Base-by-base conservation (phyloP, 805 yeast genomes). In the Grigorovia jiainica region DNA sequence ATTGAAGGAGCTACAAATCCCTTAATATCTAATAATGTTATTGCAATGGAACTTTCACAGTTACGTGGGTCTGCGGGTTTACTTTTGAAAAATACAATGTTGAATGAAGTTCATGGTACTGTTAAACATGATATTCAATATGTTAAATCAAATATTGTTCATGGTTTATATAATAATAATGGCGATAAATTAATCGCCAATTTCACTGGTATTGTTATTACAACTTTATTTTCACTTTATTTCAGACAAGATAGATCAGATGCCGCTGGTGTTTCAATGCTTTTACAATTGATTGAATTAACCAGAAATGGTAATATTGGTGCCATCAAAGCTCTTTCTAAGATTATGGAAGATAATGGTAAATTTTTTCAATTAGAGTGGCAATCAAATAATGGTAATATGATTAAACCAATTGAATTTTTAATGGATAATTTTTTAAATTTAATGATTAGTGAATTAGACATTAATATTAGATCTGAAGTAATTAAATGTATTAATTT, bases 301-400 rank as follows among this genome's bases (percentile, higher is more conserved):
- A 73, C 83, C 5, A 59, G 70, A 42, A 60, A 64, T 7, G 71
- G 69, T 10, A 69, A 75, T 23, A 53, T 57, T n/a, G 55, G 66
- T 0, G 53, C 60, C 32, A 75, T 86, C 61, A 72, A 82, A 48
- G 89, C 97, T 0, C 67, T 92, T 46, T 71, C 82, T 31, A 87
- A 89, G 60, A 82, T 92, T 39, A 86, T 95, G 67, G 98, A 92
- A 59, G 98, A 92, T 63, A 77, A 85, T 21, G 77, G 79, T 7
- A 66, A 67, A 36, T 63, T 73, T 30, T 71, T 92, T 44, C 87
- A 85, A 55, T 61, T 70, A 39, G 82, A 78, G 44, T 75, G 76
- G 61, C 68, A 73, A 42, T 73, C 75, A 43, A 13, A 19, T 5
- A 32, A 43, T 17, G 42, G 43, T n/a, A 17, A 17, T 16, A 43